Conservation (phyloP, 73 alveolate species). For the Paraurostyla sp. region DNA sequence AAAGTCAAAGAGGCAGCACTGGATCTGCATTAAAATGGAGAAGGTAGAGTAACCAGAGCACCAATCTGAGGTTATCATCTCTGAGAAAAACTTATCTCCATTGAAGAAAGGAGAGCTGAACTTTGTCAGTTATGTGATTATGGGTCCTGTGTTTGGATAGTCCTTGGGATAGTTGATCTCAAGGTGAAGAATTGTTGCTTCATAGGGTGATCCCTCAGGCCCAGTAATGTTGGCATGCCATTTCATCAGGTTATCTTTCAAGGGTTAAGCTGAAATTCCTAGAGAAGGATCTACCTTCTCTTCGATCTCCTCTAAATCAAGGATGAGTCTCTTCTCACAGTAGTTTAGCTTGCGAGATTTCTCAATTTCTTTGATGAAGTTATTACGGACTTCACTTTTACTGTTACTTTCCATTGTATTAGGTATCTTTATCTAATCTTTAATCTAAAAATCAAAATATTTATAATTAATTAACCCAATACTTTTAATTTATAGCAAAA, state of each 20-base stretch:
- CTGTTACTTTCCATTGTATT: constrained; percentile 43
- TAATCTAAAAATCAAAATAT: too few relatives aligned
- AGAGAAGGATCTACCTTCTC: constrained; percentile 72
- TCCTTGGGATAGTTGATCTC: constrained; percentile 82
- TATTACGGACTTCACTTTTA: constrained; percentile 44
- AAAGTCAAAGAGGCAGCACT: constrained; percentile 87
- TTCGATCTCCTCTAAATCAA: constrained; percentile 78
- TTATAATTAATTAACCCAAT: too few relatives aligned
- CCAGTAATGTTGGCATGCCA: constrained; percentile 94
- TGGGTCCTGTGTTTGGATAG: constrained; percentile 92
- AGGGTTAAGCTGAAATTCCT: constrained; percentile 82
- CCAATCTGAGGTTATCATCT: constrained; percentile 91
- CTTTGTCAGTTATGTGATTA: constrained; percentile 52
- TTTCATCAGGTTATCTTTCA: constrained; percentile 77
- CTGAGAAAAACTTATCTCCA: constrained; percentile 61
- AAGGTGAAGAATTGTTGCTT: constrained; percentile 88
- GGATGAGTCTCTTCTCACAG: constrained; percentile 75
- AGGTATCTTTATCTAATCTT: too few relatives aligned
- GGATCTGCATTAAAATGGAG: constrained; percentile 90
- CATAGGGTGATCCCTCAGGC: constrained; percentile 93
- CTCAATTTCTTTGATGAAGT: constrained; percentile 19
- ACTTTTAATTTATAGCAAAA: too few relatives aligned
- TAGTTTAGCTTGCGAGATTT: constrained; percentile 53
- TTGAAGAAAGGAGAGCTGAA: constrained; percentile 80
- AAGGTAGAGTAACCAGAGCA: constrained; percentile 93